Evolutionary conservation across 495 filamentous ascomycete genomes (phyloP), one percentile per base, ranked within the genome.

Genomic region (Trichocladium uniseriatum): DNA sequence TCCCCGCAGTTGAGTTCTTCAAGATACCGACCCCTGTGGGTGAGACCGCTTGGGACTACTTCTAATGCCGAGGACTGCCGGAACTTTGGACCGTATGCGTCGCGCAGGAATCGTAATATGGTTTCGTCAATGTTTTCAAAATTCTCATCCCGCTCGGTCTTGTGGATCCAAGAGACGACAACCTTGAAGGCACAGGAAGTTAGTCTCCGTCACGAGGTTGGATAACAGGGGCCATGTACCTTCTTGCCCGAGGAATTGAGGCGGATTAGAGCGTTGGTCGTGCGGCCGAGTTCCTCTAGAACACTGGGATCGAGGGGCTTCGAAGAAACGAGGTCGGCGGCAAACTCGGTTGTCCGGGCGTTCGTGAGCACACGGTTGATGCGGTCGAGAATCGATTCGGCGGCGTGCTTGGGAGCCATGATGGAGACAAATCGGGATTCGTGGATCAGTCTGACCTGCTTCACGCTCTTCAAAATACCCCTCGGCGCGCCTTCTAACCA

Each of bases 181-280:
- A 65, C 40, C 55, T 65, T 22, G 1, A 11, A 32, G 18, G 15
- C 27, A 16, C 10, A 43, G 11, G 22, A 18, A 16, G 44, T 55
- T 38, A 40, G 49, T 22, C 10, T 24, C 15, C n/a, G 3, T 15
- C 21, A 11, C 38, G 28, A 15, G 40, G 0, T 14, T 37, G 8
- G 20, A 20, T 34, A 45, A 18, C 14, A 54, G 29, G 52, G 44
- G 49, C 24, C 40, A 41, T 52, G 53, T 35, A 71, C 65, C 50
- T 49, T 38, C 40, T 51, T 53, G 16, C 43, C 43, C 6, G 44
- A 49, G 1, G 56, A 20, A 24, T 56, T 58, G 10, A 48, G 41
- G 20, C 54, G 54, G n/a, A 73, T 55, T 18, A 69, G 31, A 4
- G 67, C 61, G 48, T 72, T 72, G 11, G 71, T 75, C 18, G 76